A percentile compares a stretch with the other conserved stretches of the same genome.
Evolutionary conservation across 768 basidiomycete genomes (phyloP).

Genomic region (Cyclocybe aegerita): DNA sequence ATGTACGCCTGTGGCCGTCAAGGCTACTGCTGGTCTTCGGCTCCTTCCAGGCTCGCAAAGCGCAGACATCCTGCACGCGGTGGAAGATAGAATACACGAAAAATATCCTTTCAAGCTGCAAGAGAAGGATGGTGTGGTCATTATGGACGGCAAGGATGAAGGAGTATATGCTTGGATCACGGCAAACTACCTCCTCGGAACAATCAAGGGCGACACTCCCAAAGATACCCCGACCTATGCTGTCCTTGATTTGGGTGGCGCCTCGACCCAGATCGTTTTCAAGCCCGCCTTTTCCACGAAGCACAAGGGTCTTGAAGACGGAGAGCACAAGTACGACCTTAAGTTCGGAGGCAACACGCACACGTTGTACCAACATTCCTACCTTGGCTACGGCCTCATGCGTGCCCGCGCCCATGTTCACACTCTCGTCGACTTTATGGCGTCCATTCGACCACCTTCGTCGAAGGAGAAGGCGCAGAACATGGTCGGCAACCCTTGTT

Average conservation of each 20-base stretch:
- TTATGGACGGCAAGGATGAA: conserved; percentile 96
- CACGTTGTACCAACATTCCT: conserved; percentile 94
- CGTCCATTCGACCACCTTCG: conserved; percentile 34
- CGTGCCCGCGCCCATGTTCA: conserved; percentile 82
- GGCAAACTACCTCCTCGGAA: conserved; percentile 86
- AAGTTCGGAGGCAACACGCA: conserved; percentile 68
- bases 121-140: conserved; percentile 63
- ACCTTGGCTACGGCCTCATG: conserved; percentile 96
- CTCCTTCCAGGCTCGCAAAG: conserved; percentile 64
- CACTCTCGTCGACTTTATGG: conserved; percentile 87
- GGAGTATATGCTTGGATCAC: conserved; percentile 99
- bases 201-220: conserved; percentile 58
- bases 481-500: conserved; percentile 74
- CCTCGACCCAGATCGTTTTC: conserved; percentile 97
- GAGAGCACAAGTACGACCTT: conserved; percentile 91
- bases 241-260: conserved; percentile 95
- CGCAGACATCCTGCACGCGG: conserved; percentile 72
- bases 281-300: conserved; percentile 61
- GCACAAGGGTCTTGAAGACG: conserved; percentile 54
- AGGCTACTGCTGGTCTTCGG: conserved; percentile 88
- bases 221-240: conserved; percentile 63
- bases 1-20: conserved; percentile 89
- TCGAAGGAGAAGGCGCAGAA: conserved; percentile 19
- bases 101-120: conserved; percentile 66
- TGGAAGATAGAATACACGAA: conserved; percentile 53